Evolutionary conservation across 2,329 filamentous ascomycete genomes (phyloP), one percentile per base, ranked within the genome.

Genomic region (Scytalidium sp.): DNA sequence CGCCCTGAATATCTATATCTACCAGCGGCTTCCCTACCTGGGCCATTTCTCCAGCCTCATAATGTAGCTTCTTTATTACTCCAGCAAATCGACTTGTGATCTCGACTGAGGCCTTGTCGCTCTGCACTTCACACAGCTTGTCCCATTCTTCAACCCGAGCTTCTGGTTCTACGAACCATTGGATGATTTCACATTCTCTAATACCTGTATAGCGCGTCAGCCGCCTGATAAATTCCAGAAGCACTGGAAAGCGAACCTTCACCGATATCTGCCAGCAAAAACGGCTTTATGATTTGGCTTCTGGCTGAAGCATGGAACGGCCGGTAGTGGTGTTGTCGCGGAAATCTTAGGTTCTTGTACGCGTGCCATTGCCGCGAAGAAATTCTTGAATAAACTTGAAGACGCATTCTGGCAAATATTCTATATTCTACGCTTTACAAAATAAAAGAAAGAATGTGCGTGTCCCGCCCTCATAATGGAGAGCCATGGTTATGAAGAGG

Each of bases 141-240:
- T 95, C 94, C 80, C 96, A 99, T 74, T 99, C 93, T 74, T 99
- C 92, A 61, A 99, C 92, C 50, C 88, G 85, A 29, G 94, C 94
- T 51, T 92, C 93, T 45, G 95, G 91, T 71, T 97, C 88, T 58
- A 99, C 93, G 68, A 97, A 99, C 94, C 94, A 99, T 75, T 99
- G 94, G 63, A 97, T 97, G 64, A 99, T 90, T 71, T 99, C 94
- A 65, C 94, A 96, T 73, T 99, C 94, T 66, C 94, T 92, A 64
- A 97, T 99, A 49, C 94, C 94, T 94, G 60, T 19, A 13, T 5
- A 21, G n/a, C 8, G 15, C 13, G 40, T 57, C 48, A 58, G 43
- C 46, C 22, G 3, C 39, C 10, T 50, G 39, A 43, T 46, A 20
- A 23, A n/a, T 29, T 44, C 22, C 39, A 43, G 19, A 22, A 49